Conservation (phyloP, 2,329 filamentous ascomycete species). For the Alternaria metachromatica region DNA sequence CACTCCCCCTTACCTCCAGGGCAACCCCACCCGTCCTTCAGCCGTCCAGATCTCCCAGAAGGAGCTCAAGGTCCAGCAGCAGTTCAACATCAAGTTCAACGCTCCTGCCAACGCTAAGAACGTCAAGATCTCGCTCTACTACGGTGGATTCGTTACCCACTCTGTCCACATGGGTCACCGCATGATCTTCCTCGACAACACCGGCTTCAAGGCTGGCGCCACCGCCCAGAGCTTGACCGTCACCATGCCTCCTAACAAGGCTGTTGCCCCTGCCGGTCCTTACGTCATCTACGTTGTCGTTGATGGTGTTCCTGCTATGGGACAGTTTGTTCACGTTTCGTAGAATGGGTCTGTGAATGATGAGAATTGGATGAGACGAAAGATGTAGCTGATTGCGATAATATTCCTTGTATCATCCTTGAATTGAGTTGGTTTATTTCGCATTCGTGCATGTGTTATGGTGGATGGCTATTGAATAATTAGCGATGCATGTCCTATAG, state of each 20-base stretch:
- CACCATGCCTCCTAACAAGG: conserved; percentile 62
- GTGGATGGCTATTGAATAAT: not conserved
- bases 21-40: conserved; percentile 59
- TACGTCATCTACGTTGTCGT: conserved; percentile 66
- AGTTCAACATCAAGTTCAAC: conserved; percentile 58
- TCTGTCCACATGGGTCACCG: conserved; percentile 67
- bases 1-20: conserved; percentile 65
- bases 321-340: conserved; percentile 58
- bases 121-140: conserved; percentile 61
- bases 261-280: conserved; percentile 64
- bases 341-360: conserved; percentile 17
- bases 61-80: conserved; percentile 51
- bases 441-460: not conserved
- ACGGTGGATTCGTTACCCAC: conserved; percentile 68
- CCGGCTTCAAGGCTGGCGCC: conserved; percentile 54
- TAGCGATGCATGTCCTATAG: not conserved
- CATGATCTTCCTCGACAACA: conserved; percentile 61
- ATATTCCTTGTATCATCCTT: not conserved
- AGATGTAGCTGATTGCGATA: not conserved
- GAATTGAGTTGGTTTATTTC: not conserved
- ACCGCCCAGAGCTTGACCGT: conserved; percentile 58
- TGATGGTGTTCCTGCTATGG: conserved; percentile 62
- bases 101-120: conserved; percentile 51
- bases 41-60: conserved; percentile 55
- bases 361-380: not conserved